phyloP scores from a whole-genome alignment of 495 filamentous ascomycete species.

The Lindgomyces ingoldianus region DNA sequence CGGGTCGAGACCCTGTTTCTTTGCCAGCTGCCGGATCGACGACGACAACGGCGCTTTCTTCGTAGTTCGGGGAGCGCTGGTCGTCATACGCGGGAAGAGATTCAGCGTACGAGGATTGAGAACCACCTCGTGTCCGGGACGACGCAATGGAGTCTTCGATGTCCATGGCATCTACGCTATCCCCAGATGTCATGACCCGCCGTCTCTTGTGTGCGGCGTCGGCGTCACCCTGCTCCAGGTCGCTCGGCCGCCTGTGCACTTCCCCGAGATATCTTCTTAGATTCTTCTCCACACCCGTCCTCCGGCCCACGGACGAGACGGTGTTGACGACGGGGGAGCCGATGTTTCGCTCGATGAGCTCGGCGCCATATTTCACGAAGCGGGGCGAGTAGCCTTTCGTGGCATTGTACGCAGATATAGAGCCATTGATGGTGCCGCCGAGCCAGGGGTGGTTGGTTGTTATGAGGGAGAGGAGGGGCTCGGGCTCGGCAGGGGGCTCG shows the following conservation, averaged over 20 bases:
- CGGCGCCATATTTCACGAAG: constrained; percentile 73
- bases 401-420: constrained; percentile 74
- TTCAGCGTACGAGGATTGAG: constrained; percentile 60
- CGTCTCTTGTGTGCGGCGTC: constrained; percentile 64
- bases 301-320: constrained; percentile 74
- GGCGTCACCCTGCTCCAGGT: constrained; percentile 47
- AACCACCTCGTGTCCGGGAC: constrained; percentile 36
- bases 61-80: constrained; percentile 68
- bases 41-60: constrained; percentile 50
- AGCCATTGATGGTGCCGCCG: constrained; percentile 76
- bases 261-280: constrained; percentile 72
- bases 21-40: constrained; percentile 33
- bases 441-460: constrained; percentile 78
- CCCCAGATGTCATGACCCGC: constrained; percentile 51
- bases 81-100: constrained; percentile 80
- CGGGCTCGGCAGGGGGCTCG: constrained; percentile 50
- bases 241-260: constrained; percentile 45
- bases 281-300: constrained; percentile 80
- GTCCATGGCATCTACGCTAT: constrained; percentile 44
- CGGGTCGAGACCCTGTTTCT: not conserved
- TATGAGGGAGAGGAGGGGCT: constrained; percentile 77
- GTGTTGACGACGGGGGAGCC: constrained; percentile 77
- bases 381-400: constrained; percentile 86
- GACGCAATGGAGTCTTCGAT: constrained; percentile 46
- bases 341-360: constrained; percentile 82